These are phyloP conservation scores for Suillus hirtellus DNA, from an alignment of 768 basidiomycete genomes.

Conservation along the genomic window DNA sequence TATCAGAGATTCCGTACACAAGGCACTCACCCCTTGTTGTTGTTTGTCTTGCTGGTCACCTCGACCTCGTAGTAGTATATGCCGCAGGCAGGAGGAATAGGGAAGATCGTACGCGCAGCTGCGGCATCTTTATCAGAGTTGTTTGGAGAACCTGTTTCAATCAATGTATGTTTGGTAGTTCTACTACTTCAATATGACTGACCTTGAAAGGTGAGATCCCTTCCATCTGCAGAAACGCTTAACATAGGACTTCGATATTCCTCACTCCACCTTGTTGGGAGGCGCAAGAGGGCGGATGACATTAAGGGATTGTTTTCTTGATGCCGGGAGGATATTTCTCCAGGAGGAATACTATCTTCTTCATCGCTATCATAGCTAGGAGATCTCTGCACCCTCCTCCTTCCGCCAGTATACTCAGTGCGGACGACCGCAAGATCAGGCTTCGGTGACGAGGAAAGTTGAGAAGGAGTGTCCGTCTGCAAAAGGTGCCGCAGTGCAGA, in stretches of 20 bases:
- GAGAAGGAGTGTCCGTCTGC: slow-evolving; percentile 48
- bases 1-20: neutral
- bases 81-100: slow-evolving; percentile 84
- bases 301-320: slow-evolving; percentile 21
- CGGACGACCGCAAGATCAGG: slow-evolving; percentile 28
- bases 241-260: slow-evolving; percentile 59
- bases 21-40: slow-evolving; percentile 68
- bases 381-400: slow-evolving; percentile 35
- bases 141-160: slow-evolving; percentile 46
- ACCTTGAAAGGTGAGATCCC: slow-evolving; percentile 76
- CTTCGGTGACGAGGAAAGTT: slow-evolving; percentile 41
- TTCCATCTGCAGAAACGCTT: slow-evolving; percentile 67
- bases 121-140: slow-evolving; percentile 82
- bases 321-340: slow-evolving; percentile 34
- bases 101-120: slow-evolving; percentile 72
- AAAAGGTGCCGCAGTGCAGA: slow-evolving; percentile 72
- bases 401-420: slow-evolving; percentile 18
- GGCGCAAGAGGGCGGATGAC: slow-evolving; percentile 45
- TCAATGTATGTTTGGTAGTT: slow-evolving; percentile 7
- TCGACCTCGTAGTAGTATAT: slow-evolving; percentile 95
- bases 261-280: slow-evolving; percentile 83
- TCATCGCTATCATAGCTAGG: slow-evolving; percentile 65
- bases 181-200: slow-evolving; percentile 17
- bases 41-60: slow-evolving; percentile 77
- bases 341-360: slow-evolving; percentile 57